A percentile compares a stretch with the other conserved stretches of the same genome.
Evolutionary conservation across 1,284 basidiomycete species (phyloP).

Genomic region (Cystobasidium pallidum): DNA sequence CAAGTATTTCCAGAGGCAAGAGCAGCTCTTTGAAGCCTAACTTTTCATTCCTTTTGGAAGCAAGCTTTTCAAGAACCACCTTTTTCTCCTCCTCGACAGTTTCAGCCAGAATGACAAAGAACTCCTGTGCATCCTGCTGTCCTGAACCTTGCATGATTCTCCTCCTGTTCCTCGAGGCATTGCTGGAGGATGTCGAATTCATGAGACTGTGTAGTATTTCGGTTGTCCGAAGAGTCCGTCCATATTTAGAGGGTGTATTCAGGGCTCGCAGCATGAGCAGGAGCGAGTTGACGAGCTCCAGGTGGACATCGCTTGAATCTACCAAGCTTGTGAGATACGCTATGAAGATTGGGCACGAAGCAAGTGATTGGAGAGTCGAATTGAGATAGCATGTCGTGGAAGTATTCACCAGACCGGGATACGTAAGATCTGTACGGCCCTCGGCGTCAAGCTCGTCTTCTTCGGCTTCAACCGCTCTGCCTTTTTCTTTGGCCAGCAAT

Average conservation of each 20-base stretch:
- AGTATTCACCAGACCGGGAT: conserved; percentile 41
- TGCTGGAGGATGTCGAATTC: conserved; percentile 27
- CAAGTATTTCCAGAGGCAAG: conserved; percentile 5
- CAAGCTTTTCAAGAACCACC: conserved; percentile 32
- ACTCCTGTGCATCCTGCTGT: conserved; percentile 92
- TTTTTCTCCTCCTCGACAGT: conserved; percentile 74
- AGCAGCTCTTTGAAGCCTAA: conserved; percentile 14
- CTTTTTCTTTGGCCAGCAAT: background rate
- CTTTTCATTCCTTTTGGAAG: conserved; percentile 23
- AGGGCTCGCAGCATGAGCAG: conserved; percentile 22
- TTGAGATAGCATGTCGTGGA: conserved; percentile 43
- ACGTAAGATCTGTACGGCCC: conserved; percentile 19
- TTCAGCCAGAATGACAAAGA: conserved; percentile 88
- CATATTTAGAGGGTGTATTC: conserved; percentile 25
- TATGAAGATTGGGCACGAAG: conserved; percentile 35
- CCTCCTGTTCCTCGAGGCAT: conserved; percentile 35
- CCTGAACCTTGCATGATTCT: conserved; percentile 60
- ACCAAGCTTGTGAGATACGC: conserved; percentile 29
- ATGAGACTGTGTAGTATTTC: conserved; percentile 35
- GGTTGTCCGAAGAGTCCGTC: conserved; percentile 17
- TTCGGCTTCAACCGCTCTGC: background rate
- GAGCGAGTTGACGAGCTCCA: conserved; percentile 24
- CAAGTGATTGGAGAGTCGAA: conserved; percentile 42
- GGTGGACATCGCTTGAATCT: conserved; percentile 24
- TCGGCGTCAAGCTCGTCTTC: conserved; percentile 6